Evolutionary conservation across 495 filamentous ascomycete genomes (phyloP).

Genomic region (Aspergillus taichungensis): DNA sequence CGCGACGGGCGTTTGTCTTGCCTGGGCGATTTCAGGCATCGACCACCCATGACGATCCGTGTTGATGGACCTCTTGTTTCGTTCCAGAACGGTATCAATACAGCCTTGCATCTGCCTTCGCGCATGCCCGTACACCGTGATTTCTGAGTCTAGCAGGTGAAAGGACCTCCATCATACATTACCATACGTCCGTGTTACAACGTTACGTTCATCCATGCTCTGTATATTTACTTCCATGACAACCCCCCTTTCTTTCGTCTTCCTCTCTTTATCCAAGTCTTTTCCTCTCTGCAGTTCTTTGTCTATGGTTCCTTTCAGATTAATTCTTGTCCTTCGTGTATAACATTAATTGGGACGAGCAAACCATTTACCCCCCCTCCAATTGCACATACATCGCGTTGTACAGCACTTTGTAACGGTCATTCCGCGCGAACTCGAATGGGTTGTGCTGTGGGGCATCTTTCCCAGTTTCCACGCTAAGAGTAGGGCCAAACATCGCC

Average conservation of each 20-base stretch:
- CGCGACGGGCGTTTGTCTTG: constrained; percentile 17
- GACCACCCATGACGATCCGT: constrained; percentile 7
- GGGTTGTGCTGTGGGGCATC: constrained; percentile 34
- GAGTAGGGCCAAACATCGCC: constrained; percentile 42
- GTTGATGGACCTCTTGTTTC: not conserved
- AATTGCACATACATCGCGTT: constrained; percentile 1
- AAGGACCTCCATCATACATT: constrained; percentile 3
- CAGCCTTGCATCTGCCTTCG: constrained; percentile 1
- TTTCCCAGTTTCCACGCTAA: constrained; percentile 39
- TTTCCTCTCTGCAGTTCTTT: not conserved
- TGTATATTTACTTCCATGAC: not conserved
- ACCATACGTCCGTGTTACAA: not conserved
- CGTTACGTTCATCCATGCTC: not conserved
- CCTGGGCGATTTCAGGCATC: constrained; percentile 12
- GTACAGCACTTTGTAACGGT: constrained; percentile 10
- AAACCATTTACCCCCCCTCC: not conserved
- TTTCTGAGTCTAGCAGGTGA: not conserved
- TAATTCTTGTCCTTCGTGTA: constrained; percentile 3
- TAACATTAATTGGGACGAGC: constrained; percentile 1
- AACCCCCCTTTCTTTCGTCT: constrained; percentile 2
- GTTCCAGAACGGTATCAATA: constrained; percentile 17
- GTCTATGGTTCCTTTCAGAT: not conserved
- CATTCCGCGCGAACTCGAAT: constrained; percentile 26
- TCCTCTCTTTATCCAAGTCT: not conserved
- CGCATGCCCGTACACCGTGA: not conserved